phyloP scores from a whole-genome alignment of 2,329 filamentous ascomycete genomes.

The Plenodomus biglobosus region DNA sequence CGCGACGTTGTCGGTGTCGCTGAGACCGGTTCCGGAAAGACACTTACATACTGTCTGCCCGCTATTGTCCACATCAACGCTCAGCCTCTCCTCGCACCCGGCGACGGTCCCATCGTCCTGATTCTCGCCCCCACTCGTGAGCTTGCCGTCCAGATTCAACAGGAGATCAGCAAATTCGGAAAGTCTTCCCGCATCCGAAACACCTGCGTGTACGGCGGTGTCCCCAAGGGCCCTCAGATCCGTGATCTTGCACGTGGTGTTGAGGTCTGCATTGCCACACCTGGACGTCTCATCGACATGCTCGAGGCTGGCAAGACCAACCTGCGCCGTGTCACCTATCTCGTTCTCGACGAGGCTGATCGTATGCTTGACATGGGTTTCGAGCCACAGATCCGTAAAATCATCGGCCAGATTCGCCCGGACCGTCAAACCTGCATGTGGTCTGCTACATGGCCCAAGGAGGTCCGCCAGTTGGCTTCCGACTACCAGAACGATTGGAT shows the following conservation, averaged over 20 bases:
- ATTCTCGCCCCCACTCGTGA: slow-evolving; percentile 96
- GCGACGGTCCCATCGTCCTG: slow-evolving; percentile 94
- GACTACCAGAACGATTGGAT: slow-evolving; percentile 96
- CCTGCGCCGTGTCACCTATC: slow-evolving; percentile 93
- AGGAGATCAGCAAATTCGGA: slow-evolving; percentile 98
- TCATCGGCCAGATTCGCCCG: slow-evolving; percentile 94
- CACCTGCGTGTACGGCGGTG: slow-evolving; percentile 98
- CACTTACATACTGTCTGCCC: slow-evolving; percentile 94
- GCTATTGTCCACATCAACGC: slow-evolving; percentile 99
- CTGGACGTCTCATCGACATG: slow-evolving; percentile 97
- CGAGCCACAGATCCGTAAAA: slow-evolving; percentile 98
- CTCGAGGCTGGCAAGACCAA: slow-evolving; percentile 97
- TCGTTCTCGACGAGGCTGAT: slow-evolving; percentile 98
- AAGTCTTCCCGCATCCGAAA: slow-evolving; percentile 97
- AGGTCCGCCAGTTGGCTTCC: slow-evolving; percentile 85
- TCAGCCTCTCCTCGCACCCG: slow-evolving; percentile 90
- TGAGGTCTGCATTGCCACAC: slow-evolving; percentile 97
- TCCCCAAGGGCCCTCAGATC: slow-evolving; percentile 96
- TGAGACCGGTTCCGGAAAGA: slow-evolving; percentile 99
- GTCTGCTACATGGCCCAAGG: slow-evolving; percentile 99
- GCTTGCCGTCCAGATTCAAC: slow-evolving; percentile 96
- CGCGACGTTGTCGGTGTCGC: slow-evolving; percentile 98
- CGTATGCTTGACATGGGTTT: slow-evolving; percentile 99
- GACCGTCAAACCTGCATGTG: slow-evolving; percentile 99
- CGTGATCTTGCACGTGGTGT: slow-evolving; percentile 92